Evolutionary conservation across 1,139 yeast genomes (phyloP).

Genomic region (Magnusiomyces starmeri): DNA sequence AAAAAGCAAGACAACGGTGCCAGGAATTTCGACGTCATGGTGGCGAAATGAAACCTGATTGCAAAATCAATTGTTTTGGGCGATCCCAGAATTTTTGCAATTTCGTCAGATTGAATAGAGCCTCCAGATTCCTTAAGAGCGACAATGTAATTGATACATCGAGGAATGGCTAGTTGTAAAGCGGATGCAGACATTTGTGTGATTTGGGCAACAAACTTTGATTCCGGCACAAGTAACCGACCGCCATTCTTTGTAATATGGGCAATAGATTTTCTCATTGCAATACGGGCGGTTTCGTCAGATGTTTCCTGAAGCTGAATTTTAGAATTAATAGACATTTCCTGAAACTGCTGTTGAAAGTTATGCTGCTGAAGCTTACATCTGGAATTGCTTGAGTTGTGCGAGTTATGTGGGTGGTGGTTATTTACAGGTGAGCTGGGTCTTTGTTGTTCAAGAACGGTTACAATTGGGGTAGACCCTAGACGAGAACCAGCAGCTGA

Average conservation of each 20-base stretch:
- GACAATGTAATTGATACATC: not conserved
- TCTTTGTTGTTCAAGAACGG: not conserved
- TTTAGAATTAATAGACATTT: not conserved
- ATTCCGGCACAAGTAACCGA: constrained; percentile 11
- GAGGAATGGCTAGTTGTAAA: constrained; percentile 3
- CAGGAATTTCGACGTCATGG: constrained; percentile 14
- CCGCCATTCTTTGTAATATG: constrained; percentile 6
- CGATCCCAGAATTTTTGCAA: not conserved
- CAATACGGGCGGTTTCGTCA: not conserved
- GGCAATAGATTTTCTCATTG: not conserved
- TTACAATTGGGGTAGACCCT: constrained; percentile 2
- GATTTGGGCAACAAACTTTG: constrained; percentile 8
- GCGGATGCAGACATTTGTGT: constrained; percentile 5
- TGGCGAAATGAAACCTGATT: constrained; percentile 16
- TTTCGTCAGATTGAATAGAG: not conserved
- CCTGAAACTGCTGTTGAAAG: not conserved
- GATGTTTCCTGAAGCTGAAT: not conserved
- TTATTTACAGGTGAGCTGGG: not conserved
- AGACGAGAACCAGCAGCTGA: not conserved
- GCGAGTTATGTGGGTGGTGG: not conserved
- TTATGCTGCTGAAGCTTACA: not conserved
- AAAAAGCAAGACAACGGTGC: constrained; percentile 13
- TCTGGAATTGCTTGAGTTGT: not conserved
- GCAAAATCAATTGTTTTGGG: constrained; percentile 14
- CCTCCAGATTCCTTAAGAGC: not conserved